Conservation (phyloP, 176 grass and related monocot genomes). For the Eleusine coracana region DNA sequence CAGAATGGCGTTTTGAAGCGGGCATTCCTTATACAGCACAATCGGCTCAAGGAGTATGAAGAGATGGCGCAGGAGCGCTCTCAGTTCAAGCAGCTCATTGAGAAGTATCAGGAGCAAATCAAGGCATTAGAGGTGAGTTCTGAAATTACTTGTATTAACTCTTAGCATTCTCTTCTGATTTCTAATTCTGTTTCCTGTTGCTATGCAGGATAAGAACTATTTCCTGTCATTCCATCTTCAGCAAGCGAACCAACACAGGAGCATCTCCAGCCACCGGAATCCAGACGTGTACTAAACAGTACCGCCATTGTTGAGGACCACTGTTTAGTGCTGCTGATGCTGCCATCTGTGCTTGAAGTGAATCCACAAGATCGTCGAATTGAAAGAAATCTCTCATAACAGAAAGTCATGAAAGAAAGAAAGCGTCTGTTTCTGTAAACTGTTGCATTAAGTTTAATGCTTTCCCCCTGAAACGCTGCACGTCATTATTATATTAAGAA, state of each 20-base stretch:
- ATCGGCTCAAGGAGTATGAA: constrained; percentile 49
- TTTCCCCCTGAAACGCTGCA: not conserved
- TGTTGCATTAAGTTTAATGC: not conserved
- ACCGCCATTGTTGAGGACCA: not conserved
- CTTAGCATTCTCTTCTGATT: not conserved
- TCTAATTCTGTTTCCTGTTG: not conserved
- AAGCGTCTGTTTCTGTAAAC: not conserved
- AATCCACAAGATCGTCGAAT: not conserved
- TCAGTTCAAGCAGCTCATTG: constrained; percentile 33
- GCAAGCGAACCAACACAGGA: not conserved
- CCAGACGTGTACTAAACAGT: constrained; percentile 44
- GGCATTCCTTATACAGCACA: constrained; percentile 56
- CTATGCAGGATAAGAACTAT: constrained; percentile 45
- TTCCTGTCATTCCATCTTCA: constrained; percentile 39
- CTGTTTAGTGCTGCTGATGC: not conserved
- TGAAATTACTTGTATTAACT: not conserved
- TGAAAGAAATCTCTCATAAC: not conserved
- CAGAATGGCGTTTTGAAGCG: constrained; percentile 65
- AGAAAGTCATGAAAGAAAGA: not conserved
- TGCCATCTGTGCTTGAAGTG: not conserved
- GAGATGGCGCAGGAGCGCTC: constrained; percentile 47
- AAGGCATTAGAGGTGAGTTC: constrained; percentile 47
- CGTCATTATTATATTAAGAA: not conserved
- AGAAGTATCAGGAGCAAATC: constrained; percentile 46
- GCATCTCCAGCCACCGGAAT: constrained; percentile 24